Conservation (phyloP, 176 grass and related monocot genomes). For the Pontederia paniculata region DNA sequence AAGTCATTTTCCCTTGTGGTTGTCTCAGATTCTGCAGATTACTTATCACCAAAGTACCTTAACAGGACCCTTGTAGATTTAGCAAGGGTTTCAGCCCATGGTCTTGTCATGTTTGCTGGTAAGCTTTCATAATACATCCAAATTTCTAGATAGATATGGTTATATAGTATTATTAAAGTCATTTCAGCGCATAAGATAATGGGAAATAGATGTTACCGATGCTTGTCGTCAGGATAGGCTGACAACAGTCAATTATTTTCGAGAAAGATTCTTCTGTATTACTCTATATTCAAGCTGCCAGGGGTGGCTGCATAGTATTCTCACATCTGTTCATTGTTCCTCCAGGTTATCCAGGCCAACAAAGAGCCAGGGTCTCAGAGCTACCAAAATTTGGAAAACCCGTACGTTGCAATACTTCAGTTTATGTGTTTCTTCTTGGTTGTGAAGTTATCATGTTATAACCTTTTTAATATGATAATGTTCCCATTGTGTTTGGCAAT, state of each 20-base stretch:
- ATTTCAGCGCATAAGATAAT: neutral
- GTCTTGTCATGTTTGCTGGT: constrained; percentile 88
- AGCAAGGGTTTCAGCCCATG: constrained; percentile 67
- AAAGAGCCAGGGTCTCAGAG: constrained; percentile 74
- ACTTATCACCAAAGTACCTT: constrained; percentile 80
- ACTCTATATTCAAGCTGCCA: neutral
- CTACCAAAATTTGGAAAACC: constrained; percentile 89
- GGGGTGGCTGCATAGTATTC: neutral
- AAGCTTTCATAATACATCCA: neutral
- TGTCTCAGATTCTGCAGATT: constrained; percentile 88
- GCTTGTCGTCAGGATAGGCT: too few relatives aligned
- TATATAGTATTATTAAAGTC: neutral
- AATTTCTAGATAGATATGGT: neutral
- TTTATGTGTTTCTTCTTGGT: constrained; percentile 5
- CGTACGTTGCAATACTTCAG: constrained; percentile 29
- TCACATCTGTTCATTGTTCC: constrained; percentile 6
- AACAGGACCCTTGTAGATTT: constrained; percentile 87
- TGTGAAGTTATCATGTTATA: neutral
- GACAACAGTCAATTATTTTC: too few relatives aligned
- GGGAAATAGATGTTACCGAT: too few relatives aligned
- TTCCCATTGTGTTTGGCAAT: too few relatives aligned
- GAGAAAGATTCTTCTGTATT: too few relatives aligned
- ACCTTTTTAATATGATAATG: constrained; percentile 1
- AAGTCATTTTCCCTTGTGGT: too few relatives aligned
- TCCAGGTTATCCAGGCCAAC: constrained; percentile 82